Conservation (phyloP, 768 basidiomycete genomes). For the Mycena pura region DNA sequence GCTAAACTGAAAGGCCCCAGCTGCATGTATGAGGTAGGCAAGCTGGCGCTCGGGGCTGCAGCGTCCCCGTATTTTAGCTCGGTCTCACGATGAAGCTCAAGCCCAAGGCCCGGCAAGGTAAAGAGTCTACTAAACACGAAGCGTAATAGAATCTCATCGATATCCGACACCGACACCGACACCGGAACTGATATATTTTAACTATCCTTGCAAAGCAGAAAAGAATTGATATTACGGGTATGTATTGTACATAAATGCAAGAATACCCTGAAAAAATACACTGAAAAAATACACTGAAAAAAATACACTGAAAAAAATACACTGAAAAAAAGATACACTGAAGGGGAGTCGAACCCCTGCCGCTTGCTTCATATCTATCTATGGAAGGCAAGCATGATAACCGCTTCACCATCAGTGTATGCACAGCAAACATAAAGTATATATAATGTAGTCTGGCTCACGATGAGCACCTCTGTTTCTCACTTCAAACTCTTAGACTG, state of each 20-base stretch:
- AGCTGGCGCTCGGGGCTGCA: neutral
- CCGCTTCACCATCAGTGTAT: conserved; percentile 75
- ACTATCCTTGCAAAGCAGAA: too few species aligned
- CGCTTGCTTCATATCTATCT: conserved; percentile 56
- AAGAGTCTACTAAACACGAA: conserved; percentile 8
- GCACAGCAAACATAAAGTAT: neutral
- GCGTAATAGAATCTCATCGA: conserved; percentile 1
- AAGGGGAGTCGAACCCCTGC: conserved; percentile 83
- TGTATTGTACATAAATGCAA: too few species aligned
- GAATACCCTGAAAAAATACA: too few species aligned
- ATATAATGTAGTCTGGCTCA: too few species aligned
- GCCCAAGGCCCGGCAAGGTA: too few species aligned
- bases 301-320: too few species aligned
- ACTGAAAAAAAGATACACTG: conserved; percentile 48
- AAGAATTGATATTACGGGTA: too few species aligned
- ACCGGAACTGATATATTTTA: too few species aligned
- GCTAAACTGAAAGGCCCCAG: conserved; percentile 51
- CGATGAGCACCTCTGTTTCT: too few species aligned
- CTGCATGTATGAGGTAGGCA: conserved; percentile 12
- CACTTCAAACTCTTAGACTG: too few species aligned
- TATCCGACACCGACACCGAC: too few species aligned
- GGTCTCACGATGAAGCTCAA: conserved; percentile 26
- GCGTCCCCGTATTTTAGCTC: conserved; percentile 19
- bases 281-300: too few species aligned
- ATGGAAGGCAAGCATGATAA: conserved; percentile 94